Evolutionary conservation across 2,329 filamentous ascomycete species (phyloP).

Genomic region (Hymenoscyphus albidus): DNA sequence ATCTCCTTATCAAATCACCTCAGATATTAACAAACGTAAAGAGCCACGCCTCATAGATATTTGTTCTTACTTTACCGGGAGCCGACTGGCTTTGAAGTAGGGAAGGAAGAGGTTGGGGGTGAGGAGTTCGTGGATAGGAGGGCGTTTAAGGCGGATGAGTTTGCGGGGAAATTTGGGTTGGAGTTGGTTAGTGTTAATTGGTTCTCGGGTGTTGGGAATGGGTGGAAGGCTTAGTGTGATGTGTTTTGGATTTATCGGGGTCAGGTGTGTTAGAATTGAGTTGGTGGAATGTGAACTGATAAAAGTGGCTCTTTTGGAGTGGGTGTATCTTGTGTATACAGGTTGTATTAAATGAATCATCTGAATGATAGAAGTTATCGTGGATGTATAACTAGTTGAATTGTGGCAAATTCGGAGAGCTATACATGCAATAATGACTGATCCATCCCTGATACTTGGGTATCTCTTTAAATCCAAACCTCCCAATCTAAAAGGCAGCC

Average conservation of each 20-base stretch:
- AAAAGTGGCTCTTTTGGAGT: no score
- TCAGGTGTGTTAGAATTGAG: background rate
- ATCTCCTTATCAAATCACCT: background rate
- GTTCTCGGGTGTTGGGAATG: background rate
- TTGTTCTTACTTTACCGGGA: background rate
- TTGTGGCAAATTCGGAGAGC: no score
- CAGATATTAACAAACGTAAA: background rate
- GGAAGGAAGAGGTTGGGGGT: background rate
- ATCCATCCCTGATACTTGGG: no score
- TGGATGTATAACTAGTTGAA: no score
- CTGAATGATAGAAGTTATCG: no score
- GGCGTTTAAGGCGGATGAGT: background rate
- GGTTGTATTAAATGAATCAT: no score
- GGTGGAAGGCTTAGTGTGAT: background rate
- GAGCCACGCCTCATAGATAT: background rate
- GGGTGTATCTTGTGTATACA: no score
- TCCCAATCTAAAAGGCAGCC: no score
- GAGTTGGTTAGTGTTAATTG: background rate
- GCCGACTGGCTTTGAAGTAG: background rate
- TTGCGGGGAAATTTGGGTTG: background rate
- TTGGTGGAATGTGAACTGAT: no score
- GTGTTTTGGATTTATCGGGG: background rate
- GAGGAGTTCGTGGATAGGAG: background rate
- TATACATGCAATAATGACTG: no score
- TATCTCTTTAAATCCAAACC: no score